Conservation (phyloP, 495 filamentous ascomycete genomes). For the Aspergillus homomorphus region DNA sequence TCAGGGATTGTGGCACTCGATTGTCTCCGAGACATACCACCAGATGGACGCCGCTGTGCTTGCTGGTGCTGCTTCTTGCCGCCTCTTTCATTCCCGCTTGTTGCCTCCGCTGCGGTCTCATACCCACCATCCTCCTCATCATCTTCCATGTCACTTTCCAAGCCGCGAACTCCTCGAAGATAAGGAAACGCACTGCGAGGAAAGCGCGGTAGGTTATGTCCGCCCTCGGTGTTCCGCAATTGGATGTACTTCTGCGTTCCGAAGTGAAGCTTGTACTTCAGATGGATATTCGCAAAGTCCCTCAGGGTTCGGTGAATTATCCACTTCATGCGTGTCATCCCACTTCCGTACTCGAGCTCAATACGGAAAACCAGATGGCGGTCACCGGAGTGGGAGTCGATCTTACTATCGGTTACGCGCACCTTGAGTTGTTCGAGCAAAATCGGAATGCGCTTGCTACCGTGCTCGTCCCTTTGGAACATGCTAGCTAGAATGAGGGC, state of each 20-base stretch:
- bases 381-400: slow-evolving; percentile 60
- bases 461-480: slow-evolving; percentile 95
- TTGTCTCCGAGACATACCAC: slow-evolving; percentile 50
- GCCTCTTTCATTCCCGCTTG: slow-evolving; percentile 55
- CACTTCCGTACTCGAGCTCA: slow-evolving; percentile 93
- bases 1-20: slow-evolving; percentile 52
- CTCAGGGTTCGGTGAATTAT: slow-evolving; percentile 79
- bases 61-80: slow-evolving; percentile 42
- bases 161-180: slow-evolving; percentile 72
- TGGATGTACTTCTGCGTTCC: slow-evolving; percentile 77
- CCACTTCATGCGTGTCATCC: slow-evolving; percentile 96
- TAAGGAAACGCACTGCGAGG: slow-evolving; percentile 91
- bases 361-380: slow-evolving; percentile 86
- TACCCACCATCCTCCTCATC: slow-evolving; percentile 70
- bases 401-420: slow-evolving; percentile 75
- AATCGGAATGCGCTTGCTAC: slow-evolving; percentile 90
- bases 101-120: slow-evolving; percentile 54
- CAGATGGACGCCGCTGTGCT: slow-evolving; percentile 55
- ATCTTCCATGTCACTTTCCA: slow-evolving; percentile 75
- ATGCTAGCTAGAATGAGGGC: slow-evolving; percentile 92
- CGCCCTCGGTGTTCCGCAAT: slow-evolving; percentile 51
- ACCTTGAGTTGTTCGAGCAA: slow-evolving; percentile 94
- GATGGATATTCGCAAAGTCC: slow-evolving; percentile 90
- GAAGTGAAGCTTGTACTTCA: slow-evolving; percentile 82
- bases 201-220: slow-evolving; percentile 72